phyloP scores from a whole-genome alignment of 1,284 basidiomycete genomes.

The Mycosarcoma mackinlayi region DNA sequence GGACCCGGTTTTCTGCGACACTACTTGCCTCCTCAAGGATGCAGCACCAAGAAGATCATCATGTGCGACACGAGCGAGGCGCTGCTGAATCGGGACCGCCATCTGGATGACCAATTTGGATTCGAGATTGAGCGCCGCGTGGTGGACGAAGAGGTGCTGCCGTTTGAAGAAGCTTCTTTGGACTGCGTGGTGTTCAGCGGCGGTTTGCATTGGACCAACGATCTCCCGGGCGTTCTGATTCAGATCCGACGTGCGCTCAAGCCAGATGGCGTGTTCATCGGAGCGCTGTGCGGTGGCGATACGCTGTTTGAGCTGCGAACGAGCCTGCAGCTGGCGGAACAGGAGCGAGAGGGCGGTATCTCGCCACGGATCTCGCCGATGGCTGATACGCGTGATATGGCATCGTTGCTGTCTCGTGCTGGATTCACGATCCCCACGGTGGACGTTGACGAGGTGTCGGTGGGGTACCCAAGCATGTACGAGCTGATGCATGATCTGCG shows the following conservation, averaged over 20 bases:
- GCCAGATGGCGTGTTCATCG: conserved; percentile 94
- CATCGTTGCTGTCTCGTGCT: conserved; percentile 78
- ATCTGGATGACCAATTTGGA: conserved; percentile 51
- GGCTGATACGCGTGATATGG: conserved; percentile 86
- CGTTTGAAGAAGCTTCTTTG: conserved; percentile 79
- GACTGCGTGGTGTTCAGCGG: conserved; percentile 93
- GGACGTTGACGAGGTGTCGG: conserved; percentile 91
- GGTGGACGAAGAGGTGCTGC: conserved; percentile 63
- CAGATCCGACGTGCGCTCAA: conserved; percentile 87
- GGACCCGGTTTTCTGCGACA: conserved; percentile 93
- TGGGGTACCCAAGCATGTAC: conserved; percentile 94
- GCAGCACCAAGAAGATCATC: conserved; percentile 75
- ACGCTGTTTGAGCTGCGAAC: conserved; percentile 93
- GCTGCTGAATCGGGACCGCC: conserved; percentile 49
- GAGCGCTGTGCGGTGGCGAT: conserved; percentile 93
- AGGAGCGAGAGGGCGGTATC: conserved; percentile 93
- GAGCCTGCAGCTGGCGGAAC: conserved; percentile 90
- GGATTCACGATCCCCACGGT: conserved; percentile 94
- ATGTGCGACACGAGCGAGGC: conserved; percentile 84
- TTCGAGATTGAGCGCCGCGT: conserved; percentile 62
- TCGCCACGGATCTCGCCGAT: conserved; percentile 95
- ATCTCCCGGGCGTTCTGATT: conserved; percentile 89
- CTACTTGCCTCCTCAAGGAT: conserved; percentile 79
- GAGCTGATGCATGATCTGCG: conserved; percentile 91
- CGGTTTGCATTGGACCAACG: conserved; percentile 96